phyloP scores from a whole-genome alignment of 805 yeast genomes.

The Saccharomycopsis guyanensis region DNA sequence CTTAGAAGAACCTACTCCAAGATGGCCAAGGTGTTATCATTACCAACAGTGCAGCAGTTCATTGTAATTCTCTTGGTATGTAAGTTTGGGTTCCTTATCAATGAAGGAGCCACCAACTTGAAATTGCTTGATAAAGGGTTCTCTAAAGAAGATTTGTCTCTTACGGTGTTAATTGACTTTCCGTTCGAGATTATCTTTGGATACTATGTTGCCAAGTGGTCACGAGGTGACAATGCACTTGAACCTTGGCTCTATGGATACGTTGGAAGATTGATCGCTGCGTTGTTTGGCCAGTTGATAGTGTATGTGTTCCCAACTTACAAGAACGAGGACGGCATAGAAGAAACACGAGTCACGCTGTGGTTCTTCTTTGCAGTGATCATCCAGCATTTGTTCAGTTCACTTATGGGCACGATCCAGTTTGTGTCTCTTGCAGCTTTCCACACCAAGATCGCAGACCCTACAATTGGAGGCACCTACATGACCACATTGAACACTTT shows the following conservation, averaged over 20 bases:
- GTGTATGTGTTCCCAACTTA: slow-evolving; percentile 61
- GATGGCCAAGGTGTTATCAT: slow-evolving; percentile 61
- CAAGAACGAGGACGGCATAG: slow-evolving; percentile 25
- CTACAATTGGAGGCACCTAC: slow-evolving; percentile 92
- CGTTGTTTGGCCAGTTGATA: slow-evolving; percentile 63
- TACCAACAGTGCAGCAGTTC: slow-evolving; percentile 66
- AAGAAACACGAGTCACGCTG: slow-evolving; percentile 34
- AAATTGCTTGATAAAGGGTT: slow-evolving; percentile 87
- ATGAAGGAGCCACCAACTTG: slow-evolving; percentile 91
- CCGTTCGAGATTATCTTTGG: slow-evolving; percentile 96
- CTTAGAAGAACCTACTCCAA: slow-evolving; percentile 51
- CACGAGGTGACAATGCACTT: slow-evolving; percentile 63
- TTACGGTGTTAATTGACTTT: slow-evolving; percentile 87
- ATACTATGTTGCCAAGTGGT: slow-evolving; percentile 93
- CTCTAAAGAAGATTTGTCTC: slow-evolving; percentile 86
- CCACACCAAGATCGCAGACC: slow-evolving; percentile 94
- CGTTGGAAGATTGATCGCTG: slow-evolving; percentile 72
- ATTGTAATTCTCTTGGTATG: slow-evolving; percentile 69
- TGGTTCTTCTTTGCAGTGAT: slow-evolving; percentile 61
- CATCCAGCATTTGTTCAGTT: slow-evolving; percentile 73
- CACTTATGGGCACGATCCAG: slow-evolving; percentile 92
- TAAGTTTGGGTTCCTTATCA: slow-evolving; percentile 90
- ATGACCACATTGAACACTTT: slow-evolving; percentile 94
- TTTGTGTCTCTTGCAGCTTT: slow-evolving; percentile 92
- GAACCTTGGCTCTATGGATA: slow-evolving; percentile 89